Conservation (phyloP, 805 yeast genomes). For the Candida patagonica region DNA sequence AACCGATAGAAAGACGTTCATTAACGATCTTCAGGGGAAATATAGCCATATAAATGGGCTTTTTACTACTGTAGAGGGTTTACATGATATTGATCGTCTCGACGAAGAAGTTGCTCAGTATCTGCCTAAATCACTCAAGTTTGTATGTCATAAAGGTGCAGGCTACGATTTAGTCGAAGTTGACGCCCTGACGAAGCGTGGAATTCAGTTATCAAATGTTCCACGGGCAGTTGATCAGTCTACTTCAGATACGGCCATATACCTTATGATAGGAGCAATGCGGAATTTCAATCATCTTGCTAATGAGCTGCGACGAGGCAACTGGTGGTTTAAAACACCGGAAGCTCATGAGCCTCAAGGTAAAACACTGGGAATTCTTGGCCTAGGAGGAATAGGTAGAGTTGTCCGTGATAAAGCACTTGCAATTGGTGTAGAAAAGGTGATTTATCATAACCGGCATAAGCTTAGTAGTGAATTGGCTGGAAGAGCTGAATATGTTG, state of each 20-base stretch:
- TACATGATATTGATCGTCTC: conserved; percentile 32
- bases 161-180: conserved; percentile 49
- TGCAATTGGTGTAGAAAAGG: conserved; percentile 42
- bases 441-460: conserved; percentile 44
- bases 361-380: conserved; percentile 46
- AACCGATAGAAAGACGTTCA: conserved; percentile 33
- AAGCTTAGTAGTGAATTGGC: conserved; percentile 40
- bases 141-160: conserved; percentile 44
- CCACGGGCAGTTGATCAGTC: conserved; percentile 44
- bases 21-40: conserved; percentile 29
- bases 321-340: conserved; percentile 37
- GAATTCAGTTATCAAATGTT: conserved; percentile 43
- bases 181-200: conserved; percentile 30
- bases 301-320: conserved; percentile 33
- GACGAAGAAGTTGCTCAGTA: conserved; percentile 35
- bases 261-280: conserved; percentile 40
- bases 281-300: conserved; percentile 40
- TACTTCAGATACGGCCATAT: conserved; percentile 51
- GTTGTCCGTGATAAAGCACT: conserved; percentile 41
- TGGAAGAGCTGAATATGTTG: conserved; percentile 35
- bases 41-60: conserved; percentile 31
- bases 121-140: conserved; percentile 33
- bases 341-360: conserved; percentile 43
- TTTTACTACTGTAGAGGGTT: conserved; percentile 36
- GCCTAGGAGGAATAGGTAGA: conserved; percentile 57